phyloP scores from a whole-genome alignment of 1,139 yeast species.

The Candida sp. region DNA sequence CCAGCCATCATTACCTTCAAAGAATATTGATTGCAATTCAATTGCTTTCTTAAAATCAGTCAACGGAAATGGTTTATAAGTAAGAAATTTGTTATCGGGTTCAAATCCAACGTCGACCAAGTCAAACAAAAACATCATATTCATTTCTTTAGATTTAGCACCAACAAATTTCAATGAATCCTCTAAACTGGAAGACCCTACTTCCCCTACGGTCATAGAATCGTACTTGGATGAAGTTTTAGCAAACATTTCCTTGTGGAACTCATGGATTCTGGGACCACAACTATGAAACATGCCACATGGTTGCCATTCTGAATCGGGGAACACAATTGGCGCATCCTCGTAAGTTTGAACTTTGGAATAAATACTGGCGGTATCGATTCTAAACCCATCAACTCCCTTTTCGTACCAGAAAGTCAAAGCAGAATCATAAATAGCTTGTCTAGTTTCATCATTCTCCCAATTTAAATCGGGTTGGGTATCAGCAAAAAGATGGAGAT shows the following conservation, averaged over 20 bases:
- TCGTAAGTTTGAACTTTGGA: slow-evolving; percentile 44
- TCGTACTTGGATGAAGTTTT: slow-evolving; percentile 44
- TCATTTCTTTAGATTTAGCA: slow-evolving; percentile 46
- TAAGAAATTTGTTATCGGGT: slow-evolving; percentile 29
- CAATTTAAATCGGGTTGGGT: slow-evolving; percentile 58
- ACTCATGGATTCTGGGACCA: slow-evolving; percentile 56
- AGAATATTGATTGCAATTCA: slow-evolving; percentile 26
- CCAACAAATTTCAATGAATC: slow-evolving; percentile 44
- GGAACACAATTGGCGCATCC: slow-evolving; percentile 46
- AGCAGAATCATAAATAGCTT: slow-evolving; percentile 48
- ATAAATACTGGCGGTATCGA: slow-evolving; percentile 51
- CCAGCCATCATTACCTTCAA: slow-evolving; percentile 54
- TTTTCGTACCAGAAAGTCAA: slow-evolving; percentile 50
- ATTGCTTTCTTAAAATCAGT: slow-evolving; percentile 42
- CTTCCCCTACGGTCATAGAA: slow-evolving; percentile 56
- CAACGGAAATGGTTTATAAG: slow-evolving; percentile 27
- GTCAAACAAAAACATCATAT: slow-evolving; percentile 50
- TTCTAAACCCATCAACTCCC: slow-evolving; percentile 57
- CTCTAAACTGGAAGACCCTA: slow-evolving; percentile 39
- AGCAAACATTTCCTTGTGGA: slow-evolving; percentile 47
- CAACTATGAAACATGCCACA: slow-evolving; percentile 26
- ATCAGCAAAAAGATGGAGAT: slow-evolving; percentile 47
- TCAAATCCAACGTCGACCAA: slow-evolving; percentile 40
- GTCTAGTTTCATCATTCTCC: slow-evolving; percentile 50
- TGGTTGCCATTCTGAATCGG: slow-evolving; percentile 39